These are phyloP conservation scores for Lophium mytilinum DNA, from an alignment of 495 filamentous ascomycete genomes.

Conservation along the genomic window DNA sequence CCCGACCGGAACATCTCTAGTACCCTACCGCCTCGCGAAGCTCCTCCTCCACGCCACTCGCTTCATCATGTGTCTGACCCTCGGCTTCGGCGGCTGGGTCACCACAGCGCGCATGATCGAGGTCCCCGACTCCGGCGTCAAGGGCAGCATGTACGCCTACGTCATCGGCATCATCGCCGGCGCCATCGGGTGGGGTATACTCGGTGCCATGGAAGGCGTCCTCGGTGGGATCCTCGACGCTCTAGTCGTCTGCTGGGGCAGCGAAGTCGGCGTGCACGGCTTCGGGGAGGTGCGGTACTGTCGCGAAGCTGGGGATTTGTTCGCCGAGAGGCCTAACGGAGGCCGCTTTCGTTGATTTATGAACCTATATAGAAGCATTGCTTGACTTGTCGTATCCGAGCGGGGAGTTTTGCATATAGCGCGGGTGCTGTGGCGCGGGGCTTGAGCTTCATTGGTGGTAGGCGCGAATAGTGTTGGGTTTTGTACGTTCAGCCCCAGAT, in stretches of 20 bases:
- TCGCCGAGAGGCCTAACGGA: slow-evolving; percentile 44
- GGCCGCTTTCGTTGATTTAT: background rate
- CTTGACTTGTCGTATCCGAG: too few species aligned
- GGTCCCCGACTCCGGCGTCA: slow-evolving; percentile 35
- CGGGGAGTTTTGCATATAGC: too few species aligned
- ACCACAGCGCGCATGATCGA: slow-evolving; percentile 68
- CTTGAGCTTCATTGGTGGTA: too few species aligned
- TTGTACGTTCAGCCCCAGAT: too few species aligned
- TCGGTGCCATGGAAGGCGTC: slow-evolving; percentile 93
- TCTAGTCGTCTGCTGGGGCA: slow-evolving; percentile 86
- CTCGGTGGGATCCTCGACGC: slow-evolving; percentile 89
- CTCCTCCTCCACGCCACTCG: slow-evolving; percentile 84
- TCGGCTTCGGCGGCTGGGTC: slow-evolving; percentile 98
- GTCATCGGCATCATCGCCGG: slow-evolving; percentile 85
- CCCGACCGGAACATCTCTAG: slow-evolving; percentile 36
- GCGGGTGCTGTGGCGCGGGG: too few species aligned
- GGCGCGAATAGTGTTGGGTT: too few species aligned
- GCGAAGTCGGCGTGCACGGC: slow-evolving; percentile 62
- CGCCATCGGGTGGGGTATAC: slow-evolving; percentile 87
- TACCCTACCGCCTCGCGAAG: slow-evolving; percentile 82
- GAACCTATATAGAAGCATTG: too few species aligned
- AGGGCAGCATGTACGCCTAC: slow-evolving; percentile 91
- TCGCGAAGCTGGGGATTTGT: slow-evolving; percentile 75
- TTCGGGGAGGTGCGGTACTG: slow-evolving; percentile 69
- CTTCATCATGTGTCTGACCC: slow-evolving; percentile 75